Evolutionary conservation across 768 basidiomycete species (phyloP), one percentile per base, ranked within the genome.

Genomic region (Tubosaeta brunneosetosa): DNA sequence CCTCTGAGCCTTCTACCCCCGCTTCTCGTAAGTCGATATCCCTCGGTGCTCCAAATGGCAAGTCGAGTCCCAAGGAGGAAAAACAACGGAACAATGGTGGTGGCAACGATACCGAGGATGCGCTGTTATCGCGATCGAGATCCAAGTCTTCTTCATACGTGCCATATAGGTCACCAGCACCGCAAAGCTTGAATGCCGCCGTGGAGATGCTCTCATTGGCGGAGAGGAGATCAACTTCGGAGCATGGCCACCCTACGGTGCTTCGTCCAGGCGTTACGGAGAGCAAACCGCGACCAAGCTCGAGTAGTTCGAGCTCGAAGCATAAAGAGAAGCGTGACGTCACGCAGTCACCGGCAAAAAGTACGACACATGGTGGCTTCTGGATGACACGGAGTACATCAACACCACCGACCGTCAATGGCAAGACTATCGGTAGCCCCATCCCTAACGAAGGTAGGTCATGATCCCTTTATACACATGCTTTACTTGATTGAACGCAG

Each of bases 131-230:
- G n/a, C 77, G 80, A 37, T 69, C 72, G 40, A 72, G 77, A 56
- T 66, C 77, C 22, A 84, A 81, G 61, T 77, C 80, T 42, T 78
- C 81, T 16, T 74, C 82, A 13, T 78, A 79, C 60, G 68, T 82
- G 29, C 73, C 82, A 14, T 73, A 78, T 66, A 76, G 76, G 49
- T 70, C 82, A 16, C 79, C 79, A 42, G 77, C 73, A 49, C 84
- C 85, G 1, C 87, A 88, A 69, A 88, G 85, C 56, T 73, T 91
- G 43, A 80, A 77, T 58, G 87, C 86, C 51, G 87, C 85, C 14
- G 71, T 86, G 32, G 85, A 90, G 67, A 78, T 83, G 69, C 69
- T 90, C 10, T 67, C 68, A 13, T 54, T 66, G 40, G 62, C 70
- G 10, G 68, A 69, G 43, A 67, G 47, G 48, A 64, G 59, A 47